Conservation (phyloP, 2,329 filamentous ascomycete genomes). For the Colletotrichum trifolii region DNA sequence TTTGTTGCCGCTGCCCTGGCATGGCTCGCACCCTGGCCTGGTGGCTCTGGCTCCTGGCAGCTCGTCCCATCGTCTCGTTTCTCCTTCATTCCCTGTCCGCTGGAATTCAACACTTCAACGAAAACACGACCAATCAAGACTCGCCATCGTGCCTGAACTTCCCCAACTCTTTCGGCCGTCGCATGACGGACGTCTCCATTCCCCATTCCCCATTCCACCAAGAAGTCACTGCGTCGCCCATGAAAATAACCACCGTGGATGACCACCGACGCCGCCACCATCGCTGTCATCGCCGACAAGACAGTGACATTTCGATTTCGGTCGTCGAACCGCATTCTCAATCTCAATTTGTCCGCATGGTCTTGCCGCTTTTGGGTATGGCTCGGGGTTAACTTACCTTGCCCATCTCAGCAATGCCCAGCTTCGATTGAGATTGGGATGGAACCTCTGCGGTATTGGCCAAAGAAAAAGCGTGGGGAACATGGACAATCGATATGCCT, state of each 20-base stretch:
- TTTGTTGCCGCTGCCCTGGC: constrained; percentile 26
- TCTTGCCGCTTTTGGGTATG: constrained; percentile 29
- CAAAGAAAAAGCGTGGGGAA: no score
- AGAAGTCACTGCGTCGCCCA: constrained; percentile 19
- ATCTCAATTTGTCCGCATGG: constrained; percentile 15
- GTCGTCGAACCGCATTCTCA: no score
- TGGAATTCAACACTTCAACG: constrained; percentile 43
- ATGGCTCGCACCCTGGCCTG: no score
- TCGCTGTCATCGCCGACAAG: no score
- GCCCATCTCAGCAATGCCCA: constrained; percentile 1
- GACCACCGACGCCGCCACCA: no score
- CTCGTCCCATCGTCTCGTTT: constrained; percentile 16
- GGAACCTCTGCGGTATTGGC: neutral
- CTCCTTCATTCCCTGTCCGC: constrained; percentile 27
- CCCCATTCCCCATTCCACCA: constrained; percentile 31
- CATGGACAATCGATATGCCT: no score
- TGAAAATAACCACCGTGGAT: neutral
- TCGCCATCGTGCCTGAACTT: constrained; percentile 38
- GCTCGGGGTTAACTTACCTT: constrained; percentile 17
- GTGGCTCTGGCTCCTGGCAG: no score
- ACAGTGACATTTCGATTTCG: no score
- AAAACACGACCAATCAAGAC: constrained; percentile 37
- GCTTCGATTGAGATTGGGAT: constrained; percentile 11
- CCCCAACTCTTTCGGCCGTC: constrained; percentile 44
- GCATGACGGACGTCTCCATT: constrained; percentile 37